Base-by-base conservation (phyloP, 2,329 filamentous ascomycete genomes). In the Hypoxylon sp. region DNA sequence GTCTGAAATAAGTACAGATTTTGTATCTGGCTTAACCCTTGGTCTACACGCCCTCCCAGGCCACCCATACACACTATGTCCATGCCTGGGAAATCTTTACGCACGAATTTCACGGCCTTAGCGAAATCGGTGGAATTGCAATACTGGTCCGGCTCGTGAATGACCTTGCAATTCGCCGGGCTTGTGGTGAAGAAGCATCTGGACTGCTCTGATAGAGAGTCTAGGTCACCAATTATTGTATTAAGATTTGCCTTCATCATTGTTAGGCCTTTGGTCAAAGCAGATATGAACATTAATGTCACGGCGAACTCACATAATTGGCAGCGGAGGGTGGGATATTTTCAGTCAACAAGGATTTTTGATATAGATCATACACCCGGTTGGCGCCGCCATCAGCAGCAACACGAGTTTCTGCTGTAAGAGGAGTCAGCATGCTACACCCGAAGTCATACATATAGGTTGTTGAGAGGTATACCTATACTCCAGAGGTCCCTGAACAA, bases 381-480 rank as follows among this genome's bases (percentile, higher is more conserved):
- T 98, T 97, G 49, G 94, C 94, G 23, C 94, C 96, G 60, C 94
- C 96, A 81, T 99, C 96, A 28, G 94, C 96, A 64, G 94, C 97
- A 58, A 98, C 85, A 23, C 87, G 87, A 67, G 90, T 86, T 21
- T 81, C 82, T 57, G 92, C 90, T 92, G 72, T 61, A 11, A 21
- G 19, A 14, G 14, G 19, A 38, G 68, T 79, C 56, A 79, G 73
- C 36, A 72, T 48, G 9, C 13, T 41, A 9, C 28, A 6, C 3
- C 30, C 1, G 4, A 36, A 57, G 52, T 19, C 21, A 4, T 43
- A 9, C n/a, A 10, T 5, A 21, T 38, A 19, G 3, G 10, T 48
- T 13, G 25, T 9, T 23, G 34, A 28, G 45, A 13, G 21, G 25
- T 53, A 56, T 73, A 78, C 77, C 74, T 62, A 65, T 67, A 28